Percentiles rank a stretch among this genome's conserved stretches.
These are phyloP conservation scores for Taphrina wiesneri DNA, from an alignment of 1,139 yeast species.

Conservation along the genomic window DNA sequence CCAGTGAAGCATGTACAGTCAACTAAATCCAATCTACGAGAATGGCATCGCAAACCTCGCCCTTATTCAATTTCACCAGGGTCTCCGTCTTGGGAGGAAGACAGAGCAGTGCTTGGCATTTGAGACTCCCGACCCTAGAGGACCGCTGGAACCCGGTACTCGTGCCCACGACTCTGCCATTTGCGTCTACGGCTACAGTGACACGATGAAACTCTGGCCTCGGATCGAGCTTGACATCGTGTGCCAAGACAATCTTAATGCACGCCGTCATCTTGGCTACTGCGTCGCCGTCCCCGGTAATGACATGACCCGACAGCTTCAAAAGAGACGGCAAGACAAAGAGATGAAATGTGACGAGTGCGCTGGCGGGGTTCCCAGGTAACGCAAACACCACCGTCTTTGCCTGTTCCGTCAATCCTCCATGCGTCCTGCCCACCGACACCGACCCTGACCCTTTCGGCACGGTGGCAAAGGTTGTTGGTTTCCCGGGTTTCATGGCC, in stretches of 20 bases:
- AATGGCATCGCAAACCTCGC: conserved; percentile 17
- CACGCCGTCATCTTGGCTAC: conserved; percentile 11
- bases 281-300: neutral
- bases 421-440: too few species aligned
- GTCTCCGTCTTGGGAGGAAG: conserved; percentile 45
- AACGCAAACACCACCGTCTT: conserved; percentile 51
- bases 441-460: conserved; percentile 40
- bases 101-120: conserved; percentile 51
- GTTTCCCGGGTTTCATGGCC: conserved; percentile 59
- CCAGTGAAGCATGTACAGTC: neutral
- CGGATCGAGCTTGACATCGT: conserved; percentile 49
- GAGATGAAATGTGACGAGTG: conserved; percentile 51
- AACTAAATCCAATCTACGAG: neutral
- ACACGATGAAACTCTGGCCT: conserved; percentile 57
- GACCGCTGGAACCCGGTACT: conserved; percentile 56
- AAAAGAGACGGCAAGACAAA: conserved; percentile 53
- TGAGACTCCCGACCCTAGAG: conserved; percentile 53
- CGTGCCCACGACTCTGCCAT: conserved; percentile 45
- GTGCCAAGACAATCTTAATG: conserved; percentile 39
- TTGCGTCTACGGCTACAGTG: conserved; percentile 40
- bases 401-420: too few species aligned
- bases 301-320: conserved; percentile 45
- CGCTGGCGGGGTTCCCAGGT: conserved; percentile 59
- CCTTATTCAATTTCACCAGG: neutral
- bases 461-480: conserved; percentile 55